Evolutionary conservation across 371 early-diverging fungal genomes (phyloP).

Genomic region (Circinella umbellata): DNA sequence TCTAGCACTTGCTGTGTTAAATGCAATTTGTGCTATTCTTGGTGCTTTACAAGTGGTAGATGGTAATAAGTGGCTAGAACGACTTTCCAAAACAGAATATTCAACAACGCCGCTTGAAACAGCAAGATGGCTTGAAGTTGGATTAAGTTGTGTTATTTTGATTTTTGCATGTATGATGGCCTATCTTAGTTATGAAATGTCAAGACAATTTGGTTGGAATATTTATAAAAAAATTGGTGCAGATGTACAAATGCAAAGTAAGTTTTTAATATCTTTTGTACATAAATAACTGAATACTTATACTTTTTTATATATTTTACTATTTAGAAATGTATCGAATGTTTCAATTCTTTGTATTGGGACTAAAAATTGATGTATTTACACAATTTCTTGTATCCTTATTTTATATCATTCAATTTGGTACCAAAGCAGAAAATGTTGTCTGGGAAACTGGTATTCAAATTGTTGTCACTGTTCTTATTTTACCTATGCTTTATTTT

Average conservation of each 20-base stretch:
- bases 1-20: constrained; percentile 46
- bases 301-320: background rate
- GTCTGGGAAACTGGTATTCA: constrained; percentile 44
- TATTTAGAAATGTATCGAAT: constrained; percentile 46
- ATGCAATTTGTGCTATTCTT: constrained; percentile 47
- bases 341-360: constrained; percentile 55
- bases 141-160: constrained; percentile 39
- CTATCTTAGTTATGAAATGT: constrained; percentile 41
- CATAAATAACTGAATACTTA: background rate
- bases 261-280: background rate
- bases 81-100: constrained; percentile 24
- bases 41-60: constrained; percentile 53
- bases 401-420: constrained; percentile 52
- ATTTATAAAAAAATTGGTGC: constrained; percentile 49
- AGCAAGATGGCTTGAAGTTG: constrained; percentile 50
- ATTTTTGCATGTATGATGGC: constrained; percentile 34
- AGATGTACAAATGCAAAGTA: constrained; percentile 40
- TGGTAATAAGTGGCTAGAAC: constrained; percentile 44
- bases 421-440: constrained; percentile 25
- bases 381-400: constrained; percentile 49
- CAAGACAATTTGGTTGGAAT: constrained; percentile 46
- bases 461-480: constrained; percentile 40
- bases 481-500: constrained; percentile 51
- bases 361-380: constrained; percentile 53
- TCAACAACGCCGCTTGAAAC: constrained; percentile 26